Evolutionary conservation across 2,329 filamentous ascomycete species (phyloP).

Genomic region (Botrytis pseudocinerea): DNA sequence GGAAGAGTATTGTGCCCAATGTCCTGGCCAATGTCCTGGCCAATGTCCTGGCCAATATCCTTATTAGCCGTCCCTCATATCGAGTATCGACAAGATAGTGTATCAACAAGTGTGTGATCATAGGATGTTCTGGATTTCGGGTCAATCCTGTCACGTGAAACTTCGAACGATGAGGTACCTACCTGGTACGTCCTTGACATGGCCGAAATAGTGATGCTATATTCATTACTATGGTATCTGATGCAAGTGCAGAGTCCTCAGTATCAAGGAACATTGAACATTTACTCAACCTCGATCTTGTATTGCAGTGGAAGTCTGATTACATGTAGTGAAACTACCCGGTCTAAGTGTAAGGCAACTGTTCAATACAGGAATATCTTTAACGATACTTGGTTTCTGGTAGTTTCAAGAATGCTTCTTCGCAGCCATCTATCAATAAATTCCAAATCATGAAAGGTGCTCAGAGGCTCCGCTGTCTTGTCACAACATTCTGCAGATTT

Average conservation of each 20-base stretch:
- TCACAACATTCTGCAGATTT: neutral
- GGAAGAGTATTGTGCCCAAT: neutral
- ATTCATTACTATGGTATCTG: neutral
- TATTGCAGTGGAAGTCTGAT: neutral
- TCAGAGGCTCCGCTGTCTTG: neutral
- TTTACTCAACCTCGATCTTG: neutral
- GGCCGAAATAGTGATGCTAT: neutral
- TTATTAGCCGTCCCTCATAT: neutral
- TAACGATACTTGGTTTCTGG: neutral
- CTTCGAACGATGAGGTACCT: neutral
- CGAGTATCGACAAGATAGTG: neutral
- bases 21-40: neutral
- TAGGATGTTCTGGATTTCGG: neutral
- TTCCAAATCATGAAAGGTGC: neutral
- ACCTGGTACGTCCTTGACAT: neutral
- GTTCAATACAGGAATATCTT: neutral
- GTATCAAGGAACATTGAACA: neutral
- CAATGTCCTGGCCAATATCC: neutral
- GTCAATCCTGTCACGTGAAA: neutral
- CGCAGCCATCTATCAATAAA: neutral
- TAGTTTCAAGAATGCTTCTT: neutral
- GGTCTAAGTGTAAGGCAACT: neutral
- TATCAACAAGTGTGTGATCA: constrained; percentile 5
- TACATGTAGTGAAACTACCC: too few relatives aligned
- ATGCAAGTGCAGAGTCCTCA: constrained; percentile 9